Percentiles rank a stretch among this genome's conserved stretches.
Conservation (phyloP, 805 yeast genomes). For the Pichia pseudocactophila region DNA sequence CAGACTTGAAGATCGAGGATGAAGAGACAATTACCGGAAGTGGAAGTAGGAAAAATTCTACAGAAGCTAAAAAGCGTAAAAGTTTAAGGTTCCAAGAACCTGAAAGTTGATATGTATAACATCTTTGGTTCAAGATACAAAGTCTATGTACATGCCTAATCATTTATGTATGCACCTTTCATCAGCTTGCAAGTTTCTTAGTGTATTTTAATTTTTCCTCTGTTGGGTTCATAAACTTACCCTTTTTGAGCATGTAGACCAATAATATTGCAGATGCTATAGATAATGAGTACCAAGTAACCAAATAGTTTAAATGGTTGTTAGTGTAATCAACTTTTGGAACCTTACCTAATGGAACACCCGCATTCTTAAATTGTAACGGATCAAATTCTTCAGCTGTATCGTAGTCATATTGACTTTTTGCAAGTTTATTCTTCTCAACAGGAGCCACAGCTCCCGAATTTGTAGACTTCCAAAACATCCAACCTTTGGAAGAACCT, state of each 20-base stretch:
- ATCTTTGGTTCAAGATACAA: not conserved
- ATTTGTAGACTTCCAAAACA: constrained; percentile 9
- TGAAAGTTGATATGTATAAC: too few species aligned
- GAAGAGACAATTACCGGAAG: not conserved
- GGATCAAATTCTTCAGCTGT: constrained; percentile 37
- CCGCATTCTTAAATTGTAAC: constrained; percentile 61
- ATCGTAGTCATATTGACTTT: constrained; percentile 12
- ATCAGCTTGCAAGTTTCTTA: constrained; percentile 21
- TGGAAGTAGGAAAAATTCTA: not conserved
- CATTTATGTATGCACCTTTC: not conserved
- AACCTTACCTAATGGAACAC: constrained; percentile 81
- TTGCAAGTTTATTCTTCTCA: constrained; percentile 6
- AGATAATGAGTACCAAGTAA: constrained; percentile 92
- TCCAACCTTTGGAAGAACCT: constrained; percentile 9
- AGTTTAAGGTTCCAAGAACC: constrained; percentile 8
- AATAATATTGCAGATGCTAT: constrained; percentile 64
- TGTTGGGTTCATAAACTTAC: constrained; percentile 29
- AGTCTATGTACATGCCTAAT: not conserved
- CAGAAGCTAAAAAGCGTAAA: constrained; percentile 4
- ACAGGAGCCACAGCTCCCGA: not conserved
- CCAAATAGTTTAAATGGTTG: constrained; percentile 83
- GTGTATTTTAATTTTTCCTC: constrained; percentile 45
- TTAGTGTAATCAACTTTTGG: constrained; percentile 80
- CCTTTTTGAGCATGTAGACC: constrained; percentile 39
- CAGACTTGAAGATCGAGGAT: not conserved